These are phyloP conservation scores for Syncephalis plumigaleata DNA, from an alignment of 371 early-diverging fungal species.

Conservation along the genomic window DNA sequence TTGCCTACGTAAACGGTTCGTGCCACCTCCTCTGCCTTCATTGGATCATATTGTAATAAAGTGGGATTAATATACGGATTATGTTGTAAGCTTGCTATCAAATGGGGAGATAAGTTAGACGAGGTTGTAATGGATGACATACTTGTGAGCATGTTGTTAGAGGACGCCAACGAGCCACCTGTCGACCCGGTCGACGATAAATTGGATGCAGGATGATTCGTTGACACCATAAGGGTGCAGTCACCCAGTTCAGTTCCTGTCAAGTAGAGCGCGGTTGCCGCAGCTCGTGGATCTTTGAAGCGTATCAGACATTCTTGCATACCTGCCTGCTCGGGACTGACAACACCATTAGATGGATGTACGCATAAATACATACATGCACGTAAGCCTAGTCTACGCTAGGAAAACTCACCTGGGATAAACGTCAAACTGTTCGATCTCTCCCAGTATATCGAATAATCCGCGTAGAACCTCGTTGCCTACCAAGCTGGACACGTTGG, in stretches of 20 bases:
- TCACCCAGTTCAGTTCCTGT: constrained; percentile 43
- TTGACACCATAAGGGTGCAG: constrained; percentile 26
- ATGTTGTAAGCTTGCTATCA: constrained; percentile 7
- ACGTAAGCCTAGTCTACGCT: no score
- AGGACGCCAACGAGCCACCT: constrained; percentile 1
- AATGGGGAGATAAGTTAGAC: constrained; percentile 13
- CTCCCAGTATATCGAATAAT: constrained; percentile 25
- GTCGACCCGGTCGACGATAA: constrained; percentile 5
- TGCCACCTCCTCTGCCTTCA: constrained; percentile 38
- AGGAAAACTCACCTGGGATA: constrained; percentile 10
- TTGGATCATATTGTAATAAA: constrained; percentile 20
- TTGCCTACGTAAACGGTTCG: constrained; percentile 48
- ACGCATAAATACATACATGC: constrained; percentile 1
- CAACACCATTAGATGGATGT: background rate
- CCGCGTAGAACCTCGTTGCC: constrained; percentile 19
- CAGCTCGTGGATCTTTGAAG: constrained; percentile 20
- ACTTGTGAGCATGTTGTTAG: constrained; percentile 6
- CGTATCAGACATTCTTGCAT: constrained; percentile 31
- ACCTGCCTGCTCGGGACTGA: constrained; percentile 18
- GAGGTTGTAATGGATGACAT: constrained; percentile 13
- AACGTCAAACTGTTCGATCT: constrained; percentile 15
- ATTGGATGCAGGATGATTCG: constrained; percentile 4
- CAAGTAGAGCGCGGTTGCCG: constrained; percentile 28
- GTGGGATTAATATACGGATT: constrained; percentile 10
- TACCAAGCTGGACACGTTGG: constrained; percentile 24